Base-by-base conservation (phyloP, 2,329 filamentous ascomycete species). In the Akanthomyces dipterigenus region DNA sequence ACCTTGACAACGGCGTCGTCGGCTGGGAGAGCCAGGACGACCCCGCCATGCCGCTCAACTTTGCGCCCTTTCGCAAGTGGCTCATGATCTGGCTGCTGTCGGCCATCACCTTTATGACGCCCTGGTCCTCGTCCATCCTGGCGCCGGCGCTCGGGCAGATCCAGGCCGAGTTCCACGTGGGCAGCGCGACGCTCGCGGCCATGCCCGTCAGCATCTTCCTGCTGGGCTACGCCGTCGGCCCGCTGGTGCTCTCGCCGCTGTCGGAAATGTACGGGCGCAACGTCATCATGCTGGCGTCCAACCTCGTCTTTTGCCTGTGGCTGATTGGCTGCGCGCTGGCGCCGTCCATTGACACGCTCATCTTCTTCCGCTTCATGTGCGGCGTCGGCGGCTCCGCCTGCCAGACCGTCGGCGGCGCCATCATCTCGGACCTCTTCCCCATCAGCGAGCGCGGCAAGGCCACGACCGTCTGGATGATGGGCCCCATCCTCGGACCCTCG, bases 231-330 rank as follows among this genome's bases (percentile, higher is more conserved):
- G 78, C 77, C 20, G 71, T 86, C 24, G 84, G 84, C 0, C 84
- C 84, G 1, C 71, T 87, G 7, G 73, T 85, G 53, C 69, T 87
- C 2, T 81, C 83, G 1, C 84, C 84, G 0, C 67, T 87, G 49
- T 84, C 80, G 1, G 87, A 90, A 69, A 81, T 89, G 61, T 88
- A 87, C 67, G 87, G 88, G 1, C 79, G 87, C 3, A 72, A 83
- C 3, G 72, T 78, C 1, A 70, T 89, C 38, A 79, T 88, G 63
- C 78, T 81, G 24, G 70, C 68, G 2, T 82, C 84, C 62, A 89
- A 86, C 64, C 68, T 79, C 6, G 77, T 85, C 62, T 90, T 89
- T 70, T 79, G 84, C 61, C 69, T 82, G 1, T 88, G 85, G 75
- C 83, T 83, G 50, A 80, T 90, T 64, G 87, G 83, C 0, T 88